A percentile compares a stretch with the other conserved stretches of the same genome.
phyloP scores from a whole-genome alignment of 306 rosid species.

The Abrus precatorius region DNA sequence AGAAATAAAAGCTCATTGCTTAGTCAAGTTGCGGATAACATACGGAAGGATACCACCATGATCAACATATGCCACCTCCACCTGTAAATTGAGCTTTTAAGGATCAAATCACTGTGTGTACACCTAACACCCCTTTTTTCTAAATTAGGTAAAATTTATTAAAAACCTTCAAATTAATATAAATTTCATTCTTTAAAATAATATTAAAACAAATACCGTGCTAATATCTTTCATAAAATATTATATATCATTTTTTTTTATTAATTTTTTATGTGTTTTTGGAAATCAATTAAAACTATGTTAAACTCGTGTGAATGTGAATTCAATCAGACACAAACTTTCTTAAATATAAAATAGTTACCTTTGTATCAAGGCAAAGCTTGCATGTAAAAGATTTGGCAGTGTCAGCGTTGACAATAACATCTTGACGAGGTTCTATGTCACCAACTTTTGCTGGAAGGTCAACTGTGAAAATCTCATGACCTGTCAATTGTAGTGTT shows the following conservation, averaged over 20 bases:
- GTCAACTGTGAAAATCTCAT: conserved; percentile 50
- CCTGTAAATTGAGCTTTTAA: conserved; percentile 36
- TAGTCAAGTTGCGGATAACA: conserved; percentile 51
- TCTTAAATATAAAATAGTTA: background rate
- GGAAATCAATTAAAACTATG: too few relatives aligned
- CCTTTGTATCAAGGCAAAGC: conserved; percentile 54
- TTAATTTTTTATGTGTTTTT: too few relatives aligned
- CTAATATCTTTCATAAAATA: too few relatives aligned
- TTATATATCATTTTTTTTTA: too few relatives aligned
- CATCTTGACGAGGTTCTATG: conserved; percentile 57
- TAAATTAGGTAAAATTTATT: too few relatives aligned
- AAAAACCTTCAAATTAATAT: too few relatives aligned
- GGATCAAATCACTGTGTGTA: too few relatives aligned
- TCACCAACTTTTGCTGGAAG: conserved; percentile 48
- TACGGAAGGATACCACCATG: conserved; percentile 55
- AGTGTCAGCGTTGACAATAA: conserved; percentile 47
- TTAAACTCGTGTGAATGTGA: too few relatives aligned
- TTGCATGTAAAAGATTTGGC: conserved; percentile 54
- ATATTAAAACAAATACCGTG: too few relatives aligned
- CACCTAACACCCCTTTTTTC: too few relatives aligned
- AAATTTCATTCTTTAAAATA: too few relatives aligned
- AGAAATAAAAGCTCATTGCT: background rate
- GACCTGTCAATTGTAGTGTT: conserved; percentile 54
- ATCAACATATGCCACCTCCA: conserved; percentile 54
- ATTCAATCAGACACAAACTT: too few relatives aligned